phyloP scores from a whole-genome alignment of 2,329 filamentous ascomycete genomes.

The Penicillium hordei region DNA sequence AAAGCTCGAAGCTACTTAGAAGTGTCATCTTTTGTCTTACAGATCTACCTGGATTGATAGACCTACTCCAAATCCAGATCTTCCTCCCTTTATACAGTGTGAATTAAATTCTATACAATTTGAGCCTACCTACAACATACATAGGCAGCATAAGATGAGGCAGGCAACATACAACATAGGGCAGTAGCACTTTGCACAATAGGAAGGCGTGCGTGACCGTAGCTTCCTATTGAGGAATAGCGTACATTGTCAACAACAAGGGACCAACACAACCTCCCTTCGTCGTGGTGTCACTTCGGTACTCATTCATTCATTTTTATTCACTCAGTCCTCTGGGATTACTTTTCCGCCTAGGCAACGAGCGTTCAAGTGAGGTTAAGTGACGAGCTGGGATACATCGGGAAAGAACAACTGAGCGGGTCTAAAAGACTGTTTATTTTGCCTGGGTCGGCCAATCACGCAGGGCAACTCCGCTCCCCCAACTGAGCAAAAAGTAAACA shows the following conservation, averaged over 20 bases:
- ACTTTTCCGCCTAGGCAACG: background rate
- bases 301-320: background rate
- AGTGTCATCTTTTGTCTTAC: too few relatives aligned
- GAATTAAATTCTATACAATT: background rate
- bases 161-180: too few relatives aligned
- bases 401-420: slow-evolving; percentile 8
- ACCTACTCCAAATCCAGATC: background rate
- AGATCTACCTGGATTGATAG: background rate
- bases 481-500: slow-evolving; percentile 31
- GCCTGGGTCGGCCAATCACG: slow-evolving; percentile 20
- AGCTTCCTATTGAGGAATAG: slow-evolving; percentile 2
- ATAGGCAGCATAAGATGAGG: background rate
- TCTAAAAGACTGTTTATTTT: slow-evolving; percentile 25
- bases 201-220: background rate
- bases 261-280: background rate
- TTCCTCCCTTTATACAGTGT: background rate
- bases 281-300: background rate
- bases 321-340: background rate
- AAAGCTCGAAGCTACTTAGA: background rate
- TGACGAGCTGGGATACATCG: background rate
- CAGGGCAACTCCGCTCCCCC: slow-evolving; percentile 17
- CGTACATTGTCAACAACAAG: slow-evolving; percentile 8
- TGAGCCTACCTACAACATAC: too few relatives aligned
- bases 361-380: background rate
- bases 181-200: background rate